These are phyloP conservation scores for Tagetes erecta DNA, from an alignment of 129 eudicot species.

Conservation along the genomic window DNA sequence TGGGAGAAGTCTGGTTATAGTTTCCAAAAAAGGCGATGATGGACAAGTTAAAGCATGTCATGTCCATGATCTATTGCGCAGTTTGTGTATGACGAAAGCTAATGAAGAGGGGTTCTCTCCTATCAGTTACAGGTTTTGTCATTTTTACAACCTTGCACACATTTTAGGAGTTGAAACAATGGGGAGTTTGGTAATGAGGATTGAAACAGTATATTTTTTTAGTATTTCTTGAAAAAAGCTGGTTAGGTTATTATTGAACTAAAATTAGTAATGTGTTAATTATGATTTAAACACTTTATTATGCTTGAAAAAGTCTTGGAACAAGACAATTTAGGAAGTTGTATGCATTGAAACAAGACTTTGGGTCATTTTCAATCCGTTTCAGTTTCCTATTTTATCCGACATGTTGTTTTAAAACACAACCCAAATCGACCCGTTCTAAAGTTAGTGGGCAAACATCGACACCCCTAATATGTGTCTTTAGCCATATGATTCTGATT, in stretches of 20 bases:
- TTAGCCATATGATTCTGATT: slow-evolving; percentile 3
- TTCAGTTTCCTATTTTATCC: neutral
- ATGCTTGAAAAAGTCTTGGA: neutral
- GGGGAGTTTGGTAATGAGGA: neutral
- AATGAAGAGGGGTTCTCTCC: slow-evolving; percentile 30
- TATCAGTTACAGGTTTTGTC: slow-evolving; percentile 18
- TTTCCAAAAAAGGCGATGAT: slow-evolving; percentile 19
- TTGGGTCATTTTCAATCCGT: neutral
- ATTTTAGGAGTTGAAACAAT: neutral
- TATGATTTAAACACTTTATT: neutral
- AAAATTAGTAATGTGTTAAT: neutral
- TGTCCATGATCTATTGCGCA: slow-evolving; percentile 39
- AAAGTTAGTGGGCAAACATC: neutral
- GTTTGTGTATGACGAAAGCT: slow-evolving; percentile 37
- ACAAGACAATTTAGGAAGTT: neutral
- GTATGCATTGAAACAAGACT: neutral
- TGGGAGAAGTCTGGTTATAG: slow-evolving; percentile 37
- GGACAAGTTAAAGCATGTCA: slow-evolving; percentile 41
- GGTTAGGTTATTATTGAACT: neutral
- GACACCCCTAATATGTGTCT: neutral
- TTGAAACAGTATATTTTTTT: neutral
- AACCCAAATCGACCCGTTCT: neutral
- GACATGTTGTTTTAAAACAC: neutral
- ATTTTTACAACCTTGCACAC: slow-evolving; percentile 2
- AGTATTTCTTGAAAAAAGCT: neutral